phyloP scores from a whole-genome alignment of 805 yeast species.

The Ogataea nonfermentans region DNA sequence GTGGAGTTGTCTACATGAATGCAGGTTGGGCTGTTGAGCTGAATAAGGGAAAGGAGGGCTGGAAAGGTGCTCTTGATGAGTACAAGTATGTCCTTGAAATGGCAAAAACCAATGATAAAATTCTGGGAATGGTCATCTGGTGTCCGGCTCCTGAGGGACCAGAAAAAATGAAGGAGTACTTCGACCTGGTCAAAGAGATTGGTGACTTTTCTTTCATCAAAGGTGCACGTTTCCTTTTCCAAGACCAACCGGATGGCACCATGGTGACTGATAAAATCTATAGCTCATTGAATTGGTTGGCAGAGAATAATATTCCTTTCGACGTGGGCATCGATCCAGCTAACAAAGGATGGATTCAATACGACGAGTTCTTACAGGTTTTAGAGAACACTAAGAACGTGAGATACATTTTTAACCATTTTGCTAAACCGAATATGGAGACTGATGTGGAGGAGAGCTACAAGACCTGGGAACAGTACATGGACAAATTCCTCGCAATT shows the following conservation, averaged over 20 bases:
- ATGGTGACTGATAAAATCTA: conserved; percentile 32
- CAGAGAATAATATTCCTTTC: conserved; percentile 31
- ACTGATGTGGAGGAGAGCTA: conserved; percentile 2
- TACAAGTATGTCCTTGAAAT: conserved; percentile 24
- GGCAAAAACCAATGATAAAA: conserved; percentile 11
- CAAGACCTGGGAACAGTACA: conserved; percentile 23
- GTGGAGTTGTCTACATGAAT: conserved; percentile 36
- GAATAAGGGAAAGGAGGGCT: conserved; percentile 19
- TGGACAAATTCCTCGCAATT: conserved; percentile 20
- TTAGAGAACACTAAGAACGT: conserved; percentile 30
- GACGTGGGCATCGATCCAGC: conserved; percentile 44
- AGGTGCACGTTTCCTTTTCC: conserved; percentile 43
- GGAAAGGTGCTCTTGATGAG: conserved; percentile 30
- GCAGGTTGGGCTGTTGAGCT: conserved; percentile 29
- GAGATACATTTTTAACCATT: conserved; percentile 41
- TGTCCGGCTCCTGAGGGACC: conserved; percentile 41
- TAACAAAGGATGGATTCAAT: conserved; percentile 39
- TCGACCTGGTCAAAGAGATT: conserved; percentile 9
- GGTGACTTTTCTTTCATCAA: conserved; percentile 21
- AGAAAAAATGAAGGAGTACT: conserved; percentile 19
- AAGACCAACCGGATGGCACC: conserved; percentile 40
- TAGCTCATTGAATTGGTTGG: conserved; percentile 37
- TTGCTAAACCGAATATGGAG: conserved; percentile 40
- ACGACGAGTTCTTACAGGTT: conserved; percentile 36
- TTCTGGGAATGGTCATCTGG: conserved; percentile 39